These are phyloP conservation scores for Moricandia moricandioides DNA, from an alignment of 345 rosid genomes.

Conservation along the genomic window DNA sequence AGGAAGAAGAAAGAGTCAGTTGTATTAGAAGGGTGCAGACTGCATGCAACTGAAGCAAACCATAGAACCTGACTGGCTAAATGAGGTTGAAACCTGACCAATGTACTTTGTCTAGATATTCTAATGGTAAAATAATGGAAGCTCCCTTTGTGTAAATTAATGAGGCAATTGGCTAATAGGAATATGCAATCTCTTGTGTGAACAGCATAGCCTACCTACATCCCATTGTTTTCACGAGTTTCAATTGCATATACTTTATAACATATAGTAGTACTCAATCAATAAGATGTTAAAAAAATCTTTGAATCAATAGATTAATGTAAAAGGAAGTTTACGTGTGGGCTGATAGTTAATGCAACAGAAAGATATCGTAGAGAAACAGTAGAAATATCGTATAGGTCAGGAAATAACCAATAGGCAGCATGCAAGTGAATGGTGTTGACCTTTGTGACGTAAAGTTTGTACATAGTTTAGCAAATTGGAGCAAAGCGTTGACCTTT, in stretches of 20 bases:
- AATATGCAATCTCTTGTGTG: background rate
- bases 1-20: background rate
- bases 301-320: background rate
- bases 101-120: background rate
- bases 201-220: background rate
- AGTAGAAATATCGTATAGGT: constrained; percentile 1
- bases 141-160: background rate
- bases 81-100: background rate
- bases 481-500: constrained; percentile 32
- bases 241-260: background rate
- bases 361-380: constrained; percentile 34
- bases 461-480: constrained; percentile 20
- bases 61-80: background rate
- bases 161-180: background rate
- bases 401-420: background rate
- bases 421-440: constrained; percentile 16
- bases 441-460: constrained; percentile 36
- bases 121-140: background rate
- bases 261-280: background rate
- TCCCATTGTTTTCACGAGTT: background rate
- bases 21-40: background rate
- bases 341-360: constrained; percentile 21
- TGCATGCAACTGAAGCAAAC: background rate
- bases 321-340: constrained; percentile 7
- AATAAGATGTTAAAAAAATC: too few species aligned